These are phyloP conservation scores for Cajanus cajan DNA, from an alignment of 306 rosid species.

Conservation along the genomic window DNA sequence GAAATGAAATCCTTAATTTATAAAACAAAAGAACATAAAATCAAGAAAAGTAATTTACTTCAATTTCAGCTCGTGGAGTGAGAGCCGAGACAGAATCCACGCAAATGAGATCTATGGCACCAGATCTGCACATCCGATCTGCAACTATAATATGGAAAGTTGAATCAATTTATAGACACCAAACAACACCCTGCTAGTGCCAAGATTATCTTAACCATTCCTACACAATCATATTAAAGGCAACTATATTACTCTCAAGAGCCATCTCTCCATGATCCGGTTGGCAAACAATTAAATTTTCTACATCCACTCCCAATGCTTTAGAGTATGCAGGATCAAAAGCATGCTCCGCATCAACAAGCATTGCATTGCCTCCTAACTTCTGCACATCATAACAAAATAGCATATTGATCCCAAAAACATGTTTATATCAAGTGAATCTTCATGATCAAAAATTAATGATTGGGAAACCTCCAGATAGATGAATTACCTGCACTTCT, in stretches of 20 bases:
- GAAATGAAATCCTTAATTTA: constrained; percentile 1
- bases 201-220: constrained; percentile 22
- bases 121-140: constrained; percentile 99
- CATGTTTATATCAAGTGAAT: background rate
- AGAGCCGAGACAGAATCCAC: constrained; percentile 98
- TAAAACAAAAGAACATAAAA: constrained; percentile 11
- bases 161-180: constrained; percentile 33
- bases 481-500: constrained; percentile 78
- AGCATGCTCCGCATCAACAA: constrained; percentile 99
- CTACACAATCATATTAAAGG: constrained; percentile 30
- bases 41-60: constrained; percentile 46
- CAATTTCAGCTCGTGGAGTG: constrained; percentile 98
- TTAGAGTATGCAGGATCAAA: constrained; percentile 97
- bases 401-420: constrained; percentile 26
- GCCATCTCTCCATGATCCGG: constrained; percentile 99
- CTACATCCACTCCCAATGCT: constrained; percentile 96
- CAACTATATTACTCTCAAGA: constrained; percentile 80
- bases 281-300: constrained; percentile 93
- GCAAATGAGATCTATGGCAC: constrained; percentile 94
- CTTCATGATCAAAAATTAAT: background rate
- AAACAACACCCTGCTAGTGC: background rate
- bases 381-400: constrained; percentile 57
- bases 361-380: constrained; percentile 99
- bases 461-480: constrained; percentile 20
- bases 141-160: constrained; percentile 61